Evolutionary conservation across 2,329 filamentous ascomycete genomes (phyloP).

Genomic region (Colletotrichum tropicicola): DNA sequence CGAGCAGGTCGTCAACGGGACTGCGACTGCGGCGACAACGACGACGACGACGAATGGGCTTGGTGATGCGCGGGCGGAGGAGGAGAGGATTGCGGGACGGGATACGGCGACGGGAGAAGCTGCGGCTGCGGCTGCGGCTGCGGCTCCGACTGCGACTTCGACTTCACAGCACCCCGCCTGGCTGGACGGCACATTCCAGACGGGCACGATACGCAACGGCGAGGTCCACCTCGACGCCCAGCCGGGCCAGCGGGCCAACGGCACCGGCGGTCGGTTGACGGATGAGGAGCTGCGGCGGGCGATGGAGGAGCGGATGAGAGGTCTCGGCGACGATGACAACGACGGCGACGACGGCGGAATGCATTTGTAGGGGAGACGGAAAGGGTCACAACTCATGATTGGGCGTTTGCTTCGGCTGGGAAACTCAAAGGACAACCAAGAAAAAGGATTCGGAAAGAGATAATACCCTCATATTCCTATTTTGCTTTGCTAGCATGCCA

Average conservation of each 20-base stretch:
- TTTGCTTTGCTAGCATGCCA: constrained; percentile 31
- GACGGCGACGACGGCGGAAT: constrained; percentile 65
- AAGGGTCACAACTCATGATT: not conserved
- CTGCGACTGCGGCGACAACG: not conserved
- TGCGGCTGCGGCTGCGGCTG: constrained; percentile 8
- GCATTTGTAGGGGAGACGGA: constrained; percentile 60
- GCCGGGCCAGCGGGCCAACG: not conserved
- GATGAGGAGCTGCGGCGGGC: constrained; percentile 68
- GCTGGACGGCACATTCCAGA: constrained; percentile 72
- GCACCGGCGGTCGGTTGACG: constrained; percentile 56
- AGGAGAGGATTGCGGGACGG: constrained; percentile 21
- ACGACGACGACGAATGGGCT: constrained; percentile 31
- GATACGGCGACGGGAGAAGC: constrained; percentile 12
- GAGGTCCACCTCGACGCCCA: constrained; percentile 53
- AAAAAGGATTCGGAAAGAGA: constrained; percentile 5
- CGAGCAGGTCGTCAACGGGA: constrained; percentile 32
- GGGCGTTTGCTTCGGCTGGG: not conserved
- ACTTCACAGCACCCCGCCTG: constrained; percentile 54
- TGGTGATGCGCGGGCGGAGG: constrained; percentile 15
- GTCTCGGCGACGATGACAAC: constrained; percentile 53
- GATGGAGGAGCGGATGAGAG: constrained; percentile 63
- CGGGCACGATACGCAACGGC: constrained; percentile 63
- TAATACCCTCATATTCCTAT: constrained; percentile 24
- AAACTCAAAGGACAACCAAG: not conserved
- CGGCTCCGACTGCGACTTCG: not conserved